Evolutionary conservation across 257 asterid species (phyloP).

Genomic region (Solanum pimpinellifolium): DNA sequence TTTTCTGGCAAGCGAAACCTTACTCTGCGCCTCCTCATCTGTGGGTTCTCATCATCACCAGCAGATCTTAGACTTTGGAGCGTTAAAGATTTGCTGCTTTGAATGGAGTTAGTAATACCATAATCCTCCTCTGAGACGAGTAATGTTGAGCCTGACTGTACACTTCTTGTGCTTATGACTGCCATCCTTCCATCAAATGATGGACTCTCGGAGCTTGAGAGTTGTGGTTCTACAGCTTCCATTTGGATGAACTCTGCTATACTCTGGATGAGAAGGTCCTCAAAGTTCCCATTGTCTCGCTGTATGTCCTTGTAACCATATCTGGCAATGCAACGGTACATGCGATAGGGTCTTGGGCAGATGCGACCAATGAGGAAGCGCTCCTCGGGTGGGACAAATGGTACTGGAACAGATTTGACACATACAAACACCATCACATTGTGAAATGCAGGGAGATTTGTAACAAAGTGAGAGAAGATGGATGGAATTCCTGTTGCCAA

Average conservation of each 20-base stretch:
- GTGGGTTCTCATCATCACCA: constrained; percentile 70
- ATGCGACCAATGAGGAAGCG: constrained; percentile 90
- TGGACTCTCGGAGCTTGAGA: constrained; percentile 46
- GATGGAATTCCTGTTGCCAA: constrained; percentile 87
- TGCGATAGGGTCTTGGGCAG: constrained; percentile 85
- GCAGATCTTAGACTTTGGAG: constrained; percentile 66
- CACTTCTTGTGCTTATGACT: constrained; percentile 51
- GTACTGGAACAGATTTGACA: constrained; percentile 81
- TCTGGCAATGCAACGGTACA: constrained; percentile 90
- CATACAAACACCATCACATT: constrained; percentile 82
- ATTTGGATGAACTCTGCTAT: constrained; percentile 90
- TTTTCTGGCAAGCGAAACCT: constrained; percentile 49
- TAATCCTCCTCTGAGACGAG: constrained; percentile 34
- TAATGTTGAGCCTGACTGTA: constrained; percentile 34
- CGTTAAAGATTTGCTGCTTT: constrained; percentile 64
- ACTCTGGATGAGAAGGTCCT: constrained; percentile 66
- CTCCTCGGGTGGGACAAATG: constrained; percentile 74
- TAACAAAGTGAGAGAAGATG: constrained; percentile 84
- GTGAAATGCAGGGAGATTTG: constrained; percentile 94
- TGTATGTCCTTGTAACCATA: constrained; percentile 93
- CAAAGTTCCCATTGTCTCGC: constrained; percentile 71
- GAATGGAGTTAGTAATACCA: constrained; percentile 26
- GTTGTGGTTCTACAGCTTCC: constrained; percentile 84
- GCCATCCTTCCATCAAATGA: constrained; percentile 95
- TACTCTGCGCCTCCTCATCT: constrained; percentile 55